Base-by-base conservation (phyloP, 495 filamentous ascomycete genomes). In the Amphirosellinia nigrospora region DNA sequence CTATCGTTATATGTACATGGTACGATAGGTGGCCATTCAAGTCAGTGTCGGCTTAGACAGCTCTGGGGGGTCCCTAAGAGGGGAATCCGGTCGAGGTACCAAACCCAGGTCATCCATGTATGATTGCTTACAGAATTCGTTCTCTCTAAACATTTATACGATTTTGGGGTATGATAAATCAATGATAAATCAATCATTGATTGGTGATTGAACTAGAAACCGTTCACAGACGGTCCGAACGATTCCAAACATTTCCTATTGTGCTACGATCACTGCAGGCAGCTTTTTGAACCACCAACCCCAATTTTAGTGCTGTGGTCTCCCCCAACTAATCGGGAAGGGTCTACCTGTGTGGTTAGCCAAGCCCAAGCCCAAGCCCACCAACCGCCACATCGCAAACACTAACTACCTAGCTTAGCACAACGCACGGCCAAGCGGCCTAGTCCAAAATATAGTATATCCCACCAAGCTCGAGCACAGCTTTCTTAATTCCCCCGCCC, bases 341-440 rank as follows among this genome's bases (percentile, higher is more conserved):
- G 50, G 26, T 10, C 50, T 53, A 36, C 53, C n/a, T n/a, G n/a
- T 34, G 55, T 21, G 55, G 55, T 19, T 53, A 39, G 56, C 45
- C 45, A 62, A 62, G 56, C 66, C 68, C 68, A 70, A 41, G 28
- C 43, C 45, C 45, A 62, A 62, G 56, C 66, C 68, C 68, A 70
- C 68, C 59, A 55, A 64, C 34, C 41, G 30, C 34, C 50, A 36
- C 34, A 58, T 70, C 68, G 59, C 48, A 70, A 70, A 48, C 60
- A 36, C 36, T 61, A n/a, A n/a, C n/a, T n/a, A n/a, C n/a, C n/a
- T n/a, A n/a, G n/a, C n/a, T n/a, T n/a, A 61, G 59, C 48, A 64
- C 63, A 38, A 38, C 68, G 60, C 68, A 70, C 68, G 60, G 43
- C 19, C n/a, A 69, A 50, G 68, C 68, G 68, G 68, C 64, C 68